These are phyloP conservation scores for Neurospora sp. DNA, from an alignment of 495 filamentous ascomycete genomes.

Conservation along the genomic window DNA sequence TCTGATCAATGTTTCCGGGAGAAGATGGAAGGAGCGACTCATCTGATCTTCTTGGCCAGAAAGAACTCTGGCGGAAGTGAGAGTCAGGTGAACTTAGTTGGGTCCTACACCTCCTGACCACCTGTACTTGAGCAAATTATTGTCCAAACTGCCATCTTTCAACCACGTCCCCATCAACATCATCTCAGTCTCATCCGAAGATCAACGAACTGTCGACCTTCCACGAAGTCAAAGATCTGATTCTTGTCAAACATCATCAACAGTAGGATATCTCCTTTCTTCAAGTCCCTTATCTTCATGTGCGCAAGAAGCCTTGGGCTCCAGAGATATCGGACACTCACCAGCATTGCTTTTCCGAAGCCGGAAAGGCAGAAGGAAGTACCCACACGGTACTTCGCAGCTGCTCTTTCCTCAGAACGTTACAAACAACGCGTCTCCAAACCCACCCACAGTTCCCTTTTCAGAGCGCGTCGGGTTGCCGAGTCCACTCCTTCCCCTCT, in stretches of 20 bases:
- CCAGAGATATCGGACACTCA: not conserved
- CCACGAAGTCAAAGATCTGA: not conserved
- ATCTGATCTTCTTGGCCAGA: not conserved
- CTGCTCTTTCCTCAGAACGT: not conserved
- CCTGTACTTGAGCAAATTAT: not conserved
- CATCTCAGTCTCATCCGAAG: not conserved
- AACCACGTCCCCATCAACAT: not conserved
- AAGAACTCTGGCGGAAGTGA: not conserved
- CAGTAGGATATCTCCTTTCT: not conserved
- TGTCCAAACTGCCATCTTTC: not conserved
- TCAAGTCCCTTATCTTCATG: not conserved
- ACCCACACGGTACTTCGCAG: not conserved
- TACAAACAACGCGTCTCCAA: not conserved
- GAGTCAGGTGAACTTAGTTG: not conserved
- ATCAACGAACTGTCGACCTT: not conserved
- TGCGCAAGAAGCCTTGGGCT: not conserved
- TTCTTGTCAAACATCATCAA: not conserved
- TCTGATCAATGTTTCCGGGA: not conserved
- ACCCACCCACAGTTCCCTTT: not conserved
- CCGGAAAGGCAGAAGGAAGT: not conserved
- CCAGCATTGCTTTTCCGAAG: not conserved
- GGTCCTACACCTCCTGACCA: not conserved
- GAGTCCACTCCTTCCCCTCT: not conserved
- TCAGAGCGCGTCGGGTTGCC: not conserved
- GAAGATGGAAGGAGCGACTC: not conserved